These are phyloP conservation scores for Yarrowia porcina DNA, from an alignment of 805 yeast species.

Conservation along the genomic window DNA sequence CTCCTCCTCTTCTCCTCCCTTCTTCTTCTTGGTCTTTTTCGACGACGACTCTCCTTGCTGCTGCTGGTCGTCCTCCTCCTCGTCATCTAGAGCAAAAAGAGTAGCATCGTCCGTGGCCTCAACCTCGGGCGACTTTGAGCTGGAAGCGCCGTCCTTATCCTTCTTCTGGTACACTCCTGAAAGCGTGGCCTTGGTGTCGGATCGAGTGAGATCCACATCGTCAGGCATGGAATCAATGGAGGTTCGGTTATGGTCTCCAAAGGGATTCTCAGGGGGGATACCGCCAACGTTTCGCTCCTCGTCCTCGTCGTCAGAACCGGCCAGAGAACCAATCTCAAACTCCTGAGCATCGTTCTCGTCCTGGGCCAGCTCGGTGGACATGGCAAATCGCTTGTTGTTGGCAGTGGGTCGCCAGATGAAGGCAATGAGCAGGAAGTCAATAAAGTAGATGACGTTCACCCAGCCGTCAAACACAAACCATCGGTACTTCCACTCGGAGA, in stretches of 20 bases:
- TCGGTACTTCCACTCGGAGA: conserved; percentile 86
- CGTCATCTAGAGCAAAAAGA: conserved; percentile 21
- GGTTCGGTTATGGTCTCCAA: conserved; percentile 15
- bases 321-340: conserved; percentile 57
- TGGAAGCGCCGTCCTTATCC: conserved; percentile 1
- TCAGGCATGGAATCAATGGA: conserved; percentile 13
- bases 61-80: conserved; percentile 5
- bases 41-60: not conserved
- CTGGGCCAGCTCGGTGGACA: conserved; percentile 82
- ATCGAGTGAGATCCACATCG: conserved; percentile 11
- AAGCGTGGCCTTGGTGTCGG: conserved; percentile 15
- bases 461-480: conserved; percentile 89
- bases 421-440: conserved; percentile 78
- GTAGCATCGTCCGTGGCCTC: conserved; percentile 21
- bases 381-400: conserved; percentile 90
- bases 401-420: conserved; percentile 98
- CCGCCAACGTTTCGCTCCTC: conserved; percentile 26
- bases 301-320: conserved; percentile 43
- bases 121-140: conserved; percentile 6
- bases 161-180: conserved; percentile 23
- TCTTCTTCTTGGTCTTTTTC: conserved; percentile 6
- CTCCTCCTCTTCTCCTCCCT: conserved; percentile 15
- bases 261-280: conserved; percentile 17
- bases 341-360: conserved; percentile 67
- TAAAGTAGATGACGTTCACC: conserved; percentile 85